Conservation (phyloP, 2,329 filamentous ascomycete genomes). For the Fusarium nurragi region DNA sequence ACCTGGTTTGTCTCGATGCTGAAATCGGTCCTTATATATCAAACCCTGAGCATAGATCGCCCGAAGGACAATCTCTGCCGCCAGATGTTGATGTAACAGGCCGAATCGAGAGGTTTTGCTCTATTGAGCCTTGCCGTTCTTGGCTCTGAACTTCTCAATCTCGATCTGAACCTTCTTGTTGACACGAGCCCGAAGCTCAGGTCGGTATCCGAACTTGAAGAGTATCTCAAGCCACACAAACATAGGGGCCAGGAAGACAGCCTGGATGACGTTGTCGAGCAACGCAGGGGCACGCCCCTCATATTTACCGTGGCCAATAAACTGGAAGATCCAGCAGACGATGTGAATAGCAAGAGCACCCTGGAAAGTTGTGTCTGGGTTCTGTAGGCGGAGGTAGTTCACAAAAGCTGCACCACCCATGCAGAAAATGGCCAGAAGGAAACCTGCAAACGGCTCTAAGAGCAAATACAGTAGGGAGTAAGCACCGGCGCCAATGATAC, state of each 20-base stretch:
- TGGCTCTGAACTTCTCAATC: slow-evolving; percentile 75
- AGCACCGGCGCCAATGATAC: slow-evolving; percentile 69
- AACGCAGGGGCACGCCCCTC: slow-evolving; percentile 89
- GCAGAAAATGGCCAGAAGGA: slow-evolving; percentile 77
- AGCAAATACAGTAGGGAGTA: slow-evolving; percentile 88
- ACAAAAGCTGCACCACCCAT: slow-evolving; percentile 77
- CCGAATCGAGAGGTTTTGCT: slow-evolving; percentile 25
- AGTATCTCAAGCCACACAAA: slow-evolving; percentile 97
- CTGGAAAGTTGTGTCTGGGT: slow-evolving; percentile 60
- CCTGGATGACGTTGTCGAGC: slow-evolving; percentile 90
- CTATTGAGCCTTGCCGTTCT: slow-evolving; percentile 62
- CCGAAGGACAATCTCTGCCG: background rate
- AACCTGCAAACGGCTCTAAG: slow-evolving; percentile 92
- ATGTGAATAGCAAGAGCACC: slow-evolving; percentile 74
- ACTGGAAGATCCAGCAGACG: slow-evolving; percentile 86
- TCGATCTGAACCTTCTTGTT: slow-evolving; percentile 79
- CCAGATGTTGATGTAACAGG: background rate
- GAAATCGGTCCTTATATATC: background rate
- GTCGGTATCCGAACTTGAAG: slow-evolving; percentile 89
- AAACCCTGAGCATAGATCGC: slow-evolving; percentile 1
- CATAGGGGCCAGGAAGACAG: slow-evolving; percentile 90
- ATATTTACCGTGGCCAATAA: slow-evolving; percentile 88
- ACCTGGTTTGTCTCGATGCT: slow-evolving; percentile 3
- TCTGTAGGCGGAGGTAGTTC: slow-evolving; percentile 75
- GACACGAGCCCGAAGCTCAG: slow-evolving; percentile 83